Evolutionary conservation across 139 green algal genomes (phyloP), one percentile per base, ranked within the genome.

Genomic region (Nannochloris sp.): DNA sequence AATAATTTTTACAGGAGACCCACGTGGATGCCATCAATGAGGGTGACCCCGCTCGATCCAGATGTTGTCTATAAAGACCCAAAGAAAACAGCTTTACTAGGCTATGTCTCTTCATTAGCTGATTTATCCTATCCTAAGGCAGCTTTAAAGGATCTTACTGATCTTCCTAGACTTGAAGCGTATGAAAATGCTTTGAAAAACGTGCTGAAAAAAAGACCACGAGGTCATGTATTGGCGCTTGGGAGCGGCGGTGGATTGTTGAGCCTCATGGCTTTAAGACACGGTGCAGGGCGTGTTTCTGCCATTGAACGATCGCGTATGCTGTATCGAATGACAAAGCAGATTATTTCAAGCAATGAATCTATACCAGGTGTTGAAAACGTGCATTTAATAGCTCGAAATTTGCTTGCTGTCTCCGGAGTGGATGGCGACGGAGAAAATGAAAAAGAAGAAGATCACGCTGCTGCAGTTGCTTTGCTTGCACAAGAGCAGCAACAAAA

Each of bases 261-360:
- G 31, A 31, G 42, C 3, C 39, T 85, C 46, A 64, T 89, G 70
- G 68, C 82, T 7, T 65, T 63, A 3, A 25, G 34, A 23, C 36
- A 64, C 3, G 81, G 81, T 0, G 68, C 75, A 4, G 37, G 42
- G 5, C 7, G 29, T 10, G 75, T 89, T 5, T 76, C 63, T 0
- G 47, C 53, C 6, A 61, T 89, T 13, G 73, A 89, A 61, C 65
- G 78, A 60, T 67, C 54, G 46, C 65, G 68, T n/a, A 79, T 79
- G 61, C 75, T 89, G 31, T 90, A 81, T 74, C 60, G 78, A 35
- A 82, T 89, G 70, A 61, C 75, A 35, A 85, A 81, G 53, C 77
- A 87, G 44, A 66, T 71, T 6, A 31, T 83, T 56, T 46, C 44
- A 45, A 88, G 88, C 33, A 44, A 64, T 42, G n/a, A 57, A 30